Evolutionary conservation across 2,329 filamentous ascomycete species (phyloP), one percentile per base, ranked within the genome.

Genomic region (Atkinsonella hypoxylon): DNA sequence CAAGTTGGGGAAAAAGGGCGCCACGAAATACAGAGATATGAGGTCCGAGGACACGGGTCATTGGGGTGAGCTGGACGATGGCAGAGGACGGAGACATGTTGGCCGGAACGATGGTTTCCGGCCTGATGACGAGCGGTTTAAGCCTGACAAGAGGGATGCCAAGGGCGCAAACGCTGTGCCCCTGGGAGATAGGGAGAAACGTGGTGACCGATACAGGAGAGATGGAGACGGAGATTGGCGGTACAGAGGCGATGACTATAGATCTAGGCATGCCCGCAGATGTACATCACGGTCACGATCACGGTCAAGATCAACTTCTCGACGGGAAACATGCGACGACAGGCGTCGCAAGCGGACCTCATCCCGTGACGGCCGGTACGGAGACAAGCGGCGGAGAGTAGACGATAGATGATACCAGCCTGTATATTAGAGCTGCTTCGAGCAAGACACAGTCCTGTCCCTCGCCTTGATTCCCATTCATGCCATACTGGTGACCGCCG

Each of bases 1-100:
- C 13, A 91, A 90, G 70, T 69, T 98, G 26, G 93, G 93, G 20
- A 88, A 86, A 70, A 95, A 95, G 72, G 91, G 93, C 18, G 82
- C 87, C 30, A 90, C 89, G 7, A 87, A 86, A 66, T 97, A 97
- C 69, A 86, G 79, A 59, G 93, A 98, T 67, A 76, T 98, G 61
- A 83, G 83, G 64, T 80, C 75, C 13, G 91, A 98, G 69, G 93
- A 98, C 67, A 98, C 93, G 0, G 93, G 93, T 0, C 74, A 78
- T 31, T 96, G 90, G 85, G 91, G 85, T 4, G 75, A 82, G 45
- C 75, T 78, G 56, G 77, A 77, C 26, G 78, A 81, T 55, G 72
- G 64, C 59, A 51, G 48, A 6, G 43, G 30, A 10, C 54, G 68
- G 55, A 61, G 66, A 49, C 55, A 58, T 4, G 56, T 59, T 6